phyloP scores from a whole-genome alignment of 208 protist species.

The Lotmaria passim region DNA sequence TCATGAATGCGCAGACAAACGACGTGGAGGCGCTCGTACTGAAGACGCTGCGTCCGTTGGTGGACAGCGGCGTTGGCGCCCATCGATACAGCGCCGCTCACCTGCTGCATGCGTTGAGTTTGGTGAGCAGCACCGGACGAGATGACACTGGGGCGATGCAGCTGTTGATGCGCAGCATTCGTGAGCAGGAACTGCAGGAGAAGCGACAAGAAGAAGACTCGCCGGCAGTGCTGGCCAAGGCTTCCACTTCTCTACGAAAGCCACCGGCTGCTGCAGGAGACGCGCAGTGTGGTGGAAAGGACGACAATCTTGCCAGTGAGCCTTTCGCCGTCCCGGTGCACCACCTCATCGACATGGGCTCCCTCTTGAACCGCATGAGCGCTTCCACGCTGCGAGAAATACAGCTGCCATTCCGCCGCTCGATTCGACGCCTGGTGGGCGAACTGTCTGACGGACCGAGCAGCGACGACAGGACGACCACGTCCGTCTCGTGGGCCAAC shows the following conservation, averaged over 20 bases:
- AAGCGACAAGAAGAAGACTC: neutral
- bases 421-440: constrained; percentile 40
- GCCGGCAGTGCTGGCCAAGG: neutral
- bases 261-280: too few species aligned
- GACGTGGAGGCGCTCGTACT: constrained; percentile 49
- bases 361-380: constrained; percentile 54
- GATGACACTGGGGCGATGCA: constrained; percentile 63
- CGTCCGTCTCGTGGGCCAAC: neutral
- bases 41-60: constrained; percentile 38
- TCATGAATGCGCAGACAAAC: constrained; percentile 69
- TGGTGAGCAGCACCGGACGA: constrained; percentile 69
- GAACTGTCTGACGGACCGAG: constrained; percentile 10
- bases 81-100: constrained; percentile 48
- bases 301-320: constrained; percentile 14
- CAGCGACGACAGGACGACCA: constrained; percentile 9
- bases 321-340: constrained; percentile 45
- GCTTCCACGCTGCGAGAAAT: constrained; percentile 38
- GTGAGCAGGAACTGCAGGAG: constrained; percentile 27
- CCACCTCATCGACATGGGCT: constrained; percentile 71
- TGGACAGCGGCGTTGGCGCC: constrained; percentile 32
- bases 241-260: neutral
- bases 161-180: constrained; percentile 44
- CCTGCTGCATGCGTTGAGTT: constrained; percentile 67
- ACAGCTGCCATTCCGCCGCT: constrained; percentile 38
- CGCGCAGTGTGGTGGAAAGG: neutral